Percentiles rank a stretch among this genome's conserved stretches.
Evolutionary conservation across 2,329 filamentous ascomycete genomes (phyloP).

Genomic region (Rhinocladiella similis): DNA sequence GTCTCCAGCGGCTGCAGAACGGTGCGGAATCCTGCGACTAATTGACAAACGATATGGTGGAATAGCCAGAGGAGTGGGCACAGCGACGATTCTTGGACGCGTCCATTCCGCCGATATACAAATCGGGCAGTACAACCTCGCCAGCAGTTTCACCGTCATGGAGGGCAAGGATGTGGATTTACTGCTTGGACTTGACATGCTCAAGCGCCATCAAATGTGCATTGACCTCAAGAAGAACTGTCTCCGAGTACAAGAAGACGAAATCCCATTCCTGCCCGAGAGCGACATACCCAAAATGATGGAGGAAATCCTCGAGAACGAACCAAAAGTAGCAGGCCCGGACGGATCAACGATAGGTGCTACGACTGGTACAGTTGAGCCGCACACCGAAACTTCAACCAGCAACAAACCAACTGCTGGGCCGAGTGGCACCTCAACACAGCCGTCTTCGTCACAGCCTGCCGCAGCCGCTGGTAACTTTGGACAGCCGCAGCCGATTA

Average conservation of each 20-base stretch:
- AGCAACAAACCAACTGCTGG: neutral
- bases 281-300: constrained; percentile 87
- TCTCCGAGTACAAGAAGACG: constrained; percentile 82
- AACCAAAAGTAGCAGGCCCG: constrained; percentile 81
- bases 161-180: constrained; percentile 96
- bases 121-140: constrained; percentile 81
- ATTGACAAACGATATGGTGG: constrained; percentile 91
- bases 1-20: constrained; percentile 88
- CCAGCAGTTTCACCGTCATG: constrained; percentile 98
- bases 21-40: constrained; percentile 93
- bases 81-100: constrained; percentile 88
- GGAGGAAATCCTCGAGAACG: constrained; percentile 68
- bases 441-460: constrained; percentile 21
- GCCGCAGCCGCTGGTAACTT: constrained; percentile 26
- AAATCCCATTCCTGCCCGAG: constrained; percentile 87
- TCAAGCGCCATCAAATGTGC: constrained; percentile 90
- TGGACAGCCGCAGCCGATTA: constrained; percentile 40
- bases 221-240: constrained; percentile 85
- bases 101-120: constrained; percentile 95
- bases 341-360: constrained; percentile 87
- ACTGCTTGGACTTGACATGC: constrained; percentile 90
- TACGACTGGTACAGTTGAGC: constrained; percentile 66
- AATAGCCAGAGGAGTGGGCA: constrained; percentile 89
- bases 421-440: constrained; percentile 21
- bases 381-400: constrained; percentile 7